Evolutionary conservation across 202 grass and related monocot genomes (phyloP).

Genomic region (Schoenoplectus tabernaemontani): DNA sequence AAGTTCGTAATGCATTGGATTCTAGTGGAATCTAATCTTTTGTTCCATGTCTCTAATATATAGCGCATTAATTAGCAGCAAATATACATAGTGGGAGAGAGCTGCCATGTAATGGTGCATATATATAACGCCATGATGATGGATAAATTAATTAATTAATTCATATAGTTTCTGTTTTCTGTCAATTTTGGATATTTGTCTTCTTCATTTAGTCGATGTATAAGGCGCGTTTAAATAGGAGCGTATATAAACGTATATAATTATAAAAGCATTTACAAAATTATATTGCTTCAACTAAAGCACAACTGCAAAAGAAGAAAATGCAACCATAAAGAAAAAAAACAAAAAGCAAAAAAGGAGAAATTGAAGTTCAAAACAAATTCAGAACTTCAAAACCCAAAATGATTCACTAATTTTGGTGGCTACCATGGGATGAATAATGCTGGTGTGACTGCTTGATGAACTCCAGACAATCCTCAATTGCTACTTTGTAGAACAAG

Average conservation of each 20-base stretch:
- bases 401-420: background rate
- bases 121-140: no score
- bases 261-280: background rate
- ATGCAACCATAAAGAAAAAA: background rate
- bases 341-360: background rate
- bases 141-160: no score
- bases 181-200: background rate
- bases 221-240: background rate
- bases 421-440: background rate
- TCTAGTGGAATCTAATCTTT: no score
- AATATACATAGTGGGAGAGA: no score
- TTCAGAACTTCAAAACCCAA: background rate
- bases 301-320: background rate
- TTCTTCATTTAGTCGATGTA: background rate
- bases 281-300: background rate
- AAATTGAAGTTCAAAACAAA: background rate
- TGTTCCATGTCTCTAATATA: no score
- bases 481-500: slow-evolving; percentile 44
- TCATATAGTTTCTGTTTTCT: background rate
- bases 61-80: no score
- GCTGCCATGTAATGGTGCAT: no score
- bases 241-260: background rate
- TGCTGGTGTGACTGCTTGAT: slow-evolving; percentile 46
- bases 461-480: slow-evolving; percentile 71
- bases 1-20: no score